Conservation (phyloP, 306 rosid genomes). For the Vachellia collinsii region DNA sequence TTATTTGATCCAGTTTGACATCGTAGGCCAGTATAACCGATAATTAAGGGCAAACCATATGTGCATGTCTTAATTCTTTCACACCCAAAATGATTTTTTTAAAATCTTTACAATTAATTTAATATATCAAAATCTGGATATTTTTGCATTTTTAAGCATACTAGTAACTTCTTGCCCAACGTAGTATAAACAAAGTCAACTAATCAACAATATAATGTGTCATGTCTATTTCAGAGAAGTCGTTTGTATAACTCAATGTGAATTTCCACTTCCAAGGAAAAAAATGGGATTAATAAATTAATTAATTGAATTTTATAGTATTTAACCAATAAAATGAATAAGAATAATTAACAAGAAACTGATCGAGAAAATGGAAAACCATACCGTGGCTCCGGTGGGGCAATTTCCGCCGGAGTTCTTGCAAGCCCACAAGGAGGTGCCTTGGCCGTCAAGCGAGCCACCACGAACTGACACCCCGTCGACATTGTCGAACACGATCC, state of each 20-base stretch:
- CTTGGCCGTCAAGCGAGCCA: conserved; percentile 60
- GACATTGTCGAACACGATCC: conserved; percentile 48
- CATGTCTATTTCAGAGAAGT: neutral
- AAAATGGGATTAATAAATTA: too few relatives aligned
- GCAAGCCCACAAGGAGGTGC: conserved; percentile 54
- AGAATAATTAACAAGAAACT: neutral
- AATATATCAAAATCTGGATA: neutral
- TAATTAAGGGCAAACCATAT: neutral
- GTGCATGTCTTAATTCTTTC: neutral
- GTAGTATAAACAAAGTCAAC: neutral
- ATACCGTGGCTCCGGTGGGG: conserved; percentile 59
- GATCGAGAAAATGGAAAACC: neutral
- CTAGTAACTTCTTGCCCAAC: neutral
- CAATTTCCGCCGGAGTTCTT: conserved; percentile 47
- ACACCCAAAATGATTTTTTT: neutral
- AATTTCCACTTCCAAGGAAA: neutral
- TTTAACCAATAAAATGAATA: neutral
- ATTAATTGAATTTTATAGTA: too few relatives aligned
- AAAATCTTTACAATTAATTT: too few relatives aligned
- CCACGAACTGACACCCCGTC: conserved; percentile 49
- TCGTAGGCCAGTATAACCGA: neutral
- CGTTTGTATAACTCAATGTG: too few relatives aligned
- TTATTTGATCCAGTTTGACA: neutral
- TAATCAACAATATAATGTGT: neutral
- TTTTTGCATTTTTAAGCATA: too few relatives aligned